Evolutionary conservation across 371 early-diverging fungal genomes (phyloP).

Genomic region (Mortierella sp.): DNA sequence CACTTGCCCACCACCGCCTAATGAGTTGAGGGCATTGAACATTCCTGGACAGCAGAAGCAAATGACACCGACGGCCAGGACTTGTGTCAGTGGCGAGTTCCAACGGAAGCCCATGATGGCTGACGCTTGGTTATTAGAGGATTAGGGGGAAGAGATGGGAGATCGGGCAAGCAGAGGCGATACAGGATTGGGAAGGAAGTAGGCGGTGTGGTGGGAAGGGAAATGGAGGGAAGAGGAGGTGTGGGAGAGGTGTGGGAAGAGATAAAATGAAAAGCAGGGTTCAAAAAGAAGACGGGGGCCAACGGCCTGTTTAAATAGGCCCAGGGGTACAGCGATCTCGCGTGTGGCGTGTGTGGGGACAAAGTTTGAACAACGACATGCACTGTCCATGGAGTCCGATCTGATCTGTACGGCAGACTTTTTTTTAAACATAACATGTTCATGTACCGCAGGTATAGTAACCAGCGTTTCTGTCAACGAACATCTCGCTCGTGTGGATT

Average conservation of each 20-base stretch:
- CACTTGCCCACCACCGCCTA: conserved; percentile 77
- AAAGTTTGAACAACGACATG: too few relatives aligned
- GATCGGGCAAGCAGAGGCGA: too few relatives aligned
- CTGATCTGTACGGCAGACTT: too few relatives aligned
- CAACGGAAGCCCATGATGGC: conserved; percentile 59
- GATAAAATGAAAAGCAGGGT: too few relatives aligned
- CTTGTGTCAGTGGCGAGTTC: conserved; percentile 71
- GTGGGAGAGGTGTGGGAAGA: neutral
- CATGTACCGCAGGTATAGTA: too few relatives aligned
- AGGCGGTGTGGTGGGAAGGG: neutral
- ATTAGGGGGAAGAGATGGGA: neutral
- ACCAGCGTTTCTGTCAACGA: neutral
- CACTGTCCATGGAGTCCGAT: too few relatives aligned
- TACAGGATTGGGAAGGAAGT: neutral
- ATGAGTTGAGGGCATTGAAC: conserved; percentile 85
- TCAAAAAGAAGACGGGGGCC: too few relatives aligned
- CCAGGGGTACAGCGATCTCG: too few relatives aligned
- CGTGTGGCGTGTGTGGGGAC: too few relatives aligned
- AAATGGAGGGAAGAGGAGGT: neutral
- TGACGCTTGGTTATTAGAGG: neutral
- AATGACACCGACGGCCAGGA: conserved; percentile 76
- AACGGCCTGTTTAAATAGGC: too few relatives aligned
- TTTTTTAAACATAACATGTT: too few relatives aligned
- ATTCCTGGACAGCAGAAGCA: conserved; percentile 84
- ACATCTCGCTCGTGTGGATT: too few relatives aligned